These are phyloP conservation scores for Dimocarpus longan DNA, from an alignment of 345 rosid species.

Conservation along the genomic window DNA sequence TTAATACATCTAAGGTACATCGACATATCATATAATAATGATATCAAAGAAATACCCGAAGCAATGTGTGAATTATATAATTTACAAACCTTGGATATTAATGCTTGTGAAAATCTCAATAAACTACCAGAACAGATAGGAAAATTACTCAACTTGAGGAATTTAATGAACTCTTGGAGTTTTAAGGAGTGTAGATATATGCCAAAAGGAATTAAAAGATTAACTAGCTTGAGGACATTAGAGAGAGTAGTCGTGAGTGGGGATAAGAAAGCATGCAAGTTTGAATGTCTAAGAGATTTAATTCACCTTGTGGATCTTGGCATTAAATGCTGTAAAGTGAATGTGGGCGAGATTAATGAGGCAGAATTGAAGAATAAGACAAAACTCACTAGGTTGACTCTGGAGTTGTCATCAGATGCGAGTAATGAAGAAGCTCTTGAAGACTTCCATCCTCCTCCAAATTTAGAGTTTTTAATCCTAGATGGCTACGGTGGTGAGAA, in stretches of 20 bases:
- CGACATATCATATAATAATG: too few species aligned
- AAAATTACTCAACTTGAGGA: constrained; percentile 13
- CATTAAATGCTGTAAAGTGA: neutral
- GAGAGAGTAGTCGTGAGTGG: neutral
- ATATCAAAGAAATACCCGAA: too few species aligned
- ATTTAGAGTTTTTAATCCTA: neutral
- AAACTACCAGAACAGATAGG: neutral
- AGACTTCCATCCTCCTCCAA: constrained; percentile 6
- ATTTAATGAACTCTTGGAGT: neutral
- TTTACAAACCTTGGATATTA: neutral
- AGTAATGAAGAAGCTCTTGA: neutral
- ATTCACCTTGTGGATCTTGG: neutral
- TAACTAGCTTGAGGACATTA: constrained; percentile 8
- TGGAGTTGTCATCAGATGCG: too few species aligned
- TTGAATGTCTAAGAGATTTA: neutral
- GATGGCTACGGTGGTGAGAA: neutral
- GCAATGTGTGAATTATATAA: too few species aligned
- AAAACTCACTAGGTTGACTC: too few species aligned
- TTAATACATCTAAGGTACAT: too few species aligned
- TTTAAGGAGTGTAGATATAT: neutral
- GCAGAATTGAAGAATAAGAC: too few species aligned
- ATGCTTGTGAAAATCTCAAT: fast-evolving
- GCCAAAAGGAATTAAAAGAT: constrained; percentile 15
- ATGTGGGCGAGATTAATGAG: too few species aligned
- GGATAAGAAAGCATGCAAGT: too few species aligned